Conservation (phyloP, 75 land plant species). For the Pinus albicaulis region DNA sequence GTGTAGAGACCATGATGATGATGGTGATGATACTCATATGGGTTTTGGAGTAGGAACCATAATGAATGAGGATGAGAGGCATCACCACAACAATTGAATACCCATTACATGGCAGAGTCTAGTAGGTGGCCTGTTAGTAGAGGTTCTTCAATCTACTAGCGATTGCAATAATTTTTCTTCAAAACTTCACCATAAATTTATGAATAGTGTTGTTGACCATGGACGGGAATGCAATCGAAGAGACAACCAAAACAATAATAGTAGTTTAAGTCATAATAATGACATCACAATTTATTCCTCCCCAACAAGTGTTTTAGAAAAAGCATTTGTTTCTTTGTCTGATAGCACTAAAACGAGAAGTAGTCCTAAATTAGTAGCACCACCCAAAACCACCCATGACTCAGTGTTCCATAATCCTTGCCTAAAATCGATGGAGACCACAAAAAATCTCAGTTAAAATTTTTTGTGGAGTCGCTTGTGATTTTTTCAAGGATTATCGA, state of each 20-base stretch:
- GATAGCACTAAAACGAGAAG: constrained; percentile 64
- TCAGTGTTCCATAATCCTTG: too few species aligned
- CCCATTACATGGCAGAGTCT: constrained; percentile 70
- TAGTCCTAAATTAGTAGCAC: constrained; percentile 34
- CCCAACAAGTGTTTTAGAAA: constrained; percentile 68
- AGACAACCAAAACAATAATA: neutral
- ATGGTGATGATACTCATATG: constrained; percentile 16
- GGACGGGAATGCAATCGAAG: constrained; percentile 38
- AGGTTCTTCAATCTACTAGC: constrained; percentile 55
- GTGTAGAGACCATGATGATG: constrained; percentile 12
- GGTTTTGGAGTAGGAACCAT: constrained; percentile 18
- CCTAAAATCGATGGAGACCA: too few species aligned
- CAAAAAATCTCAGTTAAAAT: too few species aligned
- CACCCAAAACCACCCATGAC: neutral
- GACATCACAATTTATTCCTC: constrained; percentile 43
- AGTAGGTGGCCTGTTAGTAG: constrained; percentile 87
- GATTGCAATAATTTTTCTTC: constrained; percentile 1
- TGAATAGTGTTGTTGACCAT: constrained; percentile 44
- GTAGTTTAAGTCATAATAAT: constrained; percentile 11
- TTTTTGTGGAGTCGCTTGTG: too few species aligned
- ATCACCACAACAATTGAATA: constrained; percentile 28
- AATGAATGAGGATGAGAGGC: constrained; percentile 13
- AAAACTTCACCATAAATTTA: constrained; percentile 14
- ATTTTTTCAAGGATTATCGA: too few species aligned
- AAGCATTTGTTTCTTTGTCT: constrained; percentile 47